These are phyloP conservation scores for Stereocaulon alpinum DNA, from an alignment of 495 filamentous ascomycete species.

Conservation along the genomic window DNA sequence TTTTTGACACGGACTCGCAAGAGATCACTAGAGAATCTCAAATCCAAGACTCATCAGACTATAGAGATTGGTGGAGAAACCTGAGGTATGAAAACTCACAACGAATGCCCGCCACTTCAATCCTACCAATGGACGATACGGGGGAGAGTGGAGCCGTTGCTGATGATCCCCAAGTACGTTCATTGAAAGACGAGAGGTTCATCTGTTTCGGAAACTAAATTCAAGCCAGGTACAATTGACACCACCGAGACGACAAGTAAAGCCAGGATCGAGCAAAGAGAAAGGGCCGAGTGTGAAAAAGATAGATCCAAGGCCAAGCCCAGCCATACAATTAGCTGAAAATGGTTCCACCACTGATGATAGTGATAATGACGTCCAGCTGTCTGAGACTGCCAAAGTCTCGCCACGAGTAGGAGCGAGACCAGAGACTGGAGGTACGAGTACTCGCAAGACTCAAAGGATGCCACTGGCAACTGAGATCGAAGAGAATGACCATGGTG, in stretches of 20 bases:
- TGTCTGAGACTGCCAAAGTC: neutral
- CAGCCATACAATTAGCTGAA: neutral
- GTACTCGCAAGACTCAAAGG: neutral
- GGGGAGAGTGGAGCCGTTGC: neutral
- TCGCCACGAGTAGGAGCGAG: neutral
- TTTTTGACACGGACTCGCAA: neutral
- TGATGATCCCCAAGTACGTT: slow-evolving; percentile 11
- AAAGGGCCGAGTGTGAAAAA: neutral
- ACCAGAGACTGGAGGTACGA: neutral
- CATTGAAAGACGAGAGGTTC: neutral
- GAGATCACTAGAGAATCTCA: neutral
- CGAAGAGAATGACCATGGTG: neutral
- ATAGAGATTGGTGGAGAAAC: slow-evolving; percentile 34
- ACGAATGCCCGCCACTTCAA: neutral
- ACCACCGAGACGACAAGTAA: neutral
- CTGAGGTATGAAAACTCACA: slow-evolving; percentile 17
- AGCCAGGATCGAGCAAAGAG: neutral
- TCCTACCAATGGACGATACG: neutral
- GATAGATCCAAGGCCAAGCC: neutral
- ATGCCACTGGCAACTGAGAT: neutral
- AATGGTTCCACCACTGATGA: slow-evolving; percentile 20
- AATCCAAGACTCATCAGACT: slow-evolving; percentile 13
- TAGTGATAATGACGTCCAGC: slow-evolving; percentile 13
- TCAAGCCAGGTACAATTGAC: slow-evolving; percentile 7
- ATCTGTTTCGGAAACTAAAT: neutral